phyloP scores from a whole-genome alignment of 176 grass and related monocot genomes.

The Chrysopogon serrulatus region DNA sequence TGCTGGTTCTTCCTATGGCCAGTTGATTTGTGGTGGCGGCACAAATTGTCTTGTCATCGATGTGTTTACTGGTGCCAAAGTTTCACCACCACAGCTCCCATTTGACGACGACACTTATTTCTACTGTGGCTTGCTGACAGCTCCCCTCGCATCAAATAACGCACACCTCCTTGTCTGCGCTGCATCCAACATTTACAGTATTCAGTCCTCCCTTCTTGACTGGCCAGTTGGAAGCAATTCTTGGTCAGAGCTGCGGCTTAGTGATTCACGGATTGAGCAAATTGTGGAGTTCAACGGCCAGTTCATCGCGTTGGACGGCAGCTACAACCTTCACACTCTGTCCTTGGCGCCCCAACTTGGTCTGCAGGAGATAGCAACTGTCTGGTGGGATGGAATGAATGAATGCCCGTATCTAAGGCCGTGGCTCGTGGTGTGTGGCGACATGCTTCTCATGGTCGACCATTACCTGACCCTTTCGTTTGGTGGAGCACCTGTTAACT shows the following conservation, averaged over 20 bases:
- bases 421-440: conserved; percentile 30
- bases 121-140: conserved; percentile 31
- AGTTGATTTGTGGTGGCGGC: conserved; percentile 15
- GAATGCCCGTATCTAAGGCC: neutral
- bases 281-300: conserved; percentile 41
- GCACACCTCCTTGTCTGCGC: conserved; percentile 34
- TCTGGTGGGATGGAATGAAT: neutral
- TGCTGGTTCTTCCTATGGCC: conserved; percentile 32
- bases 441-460: conserved; percentile 40
- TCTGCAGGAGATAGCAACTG: conserved; percentile 8
- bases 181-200: neutral
- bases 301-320: conserved; percentile 11
- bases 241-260: conserved; percentile 5
- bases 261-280: neutral
- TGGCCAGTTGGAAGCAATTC: conserved; percentile 22
- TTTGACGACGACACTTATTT: neutral
- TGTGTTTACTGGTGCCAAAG: conserved; percentile 35
- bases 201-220: neutral
- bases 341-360: conserved; percentile 18
- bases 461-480: neutral
- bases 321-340: conserved; percentile 14
- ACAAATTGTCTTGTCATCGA: conserved; percentile 24
- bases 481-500: neutral
- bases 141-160: conserved; percentile 30
- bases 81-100: conserved; percentile 30